Base-by-base conservation (phyloP, 1,139 yeast genomes). In the Hyphopichia fennica region DNA sequence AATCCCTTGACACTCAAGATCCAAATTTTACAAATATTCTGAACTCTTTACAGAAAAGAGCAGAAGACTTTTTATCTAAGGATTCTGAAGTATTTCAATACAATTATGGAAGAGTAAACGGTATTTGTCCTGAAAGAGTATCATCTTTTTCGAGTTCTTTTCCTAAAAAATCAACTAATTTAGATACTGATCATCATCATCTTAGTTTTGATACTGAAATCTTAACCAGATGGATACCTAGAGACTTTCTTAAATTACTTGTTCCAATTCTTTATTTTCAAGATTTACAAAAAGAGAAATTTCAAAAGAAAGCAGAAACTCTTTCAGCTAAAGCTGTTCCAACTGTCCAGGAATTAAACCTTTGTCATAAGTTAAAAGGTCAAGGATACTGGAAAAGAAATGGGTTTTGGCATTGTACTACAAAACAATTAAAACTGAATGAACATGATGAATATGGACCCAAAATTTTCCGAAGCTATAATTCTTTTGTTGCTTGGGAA, bases 151-250 rank as follows among this genome's bases (percentile, higher is more conserved):
- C 65, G 39, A 56, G 57, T 35, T 64, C 63, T 38, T 68, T 56
- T 43, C 73, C 75, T 5, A 62, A 60, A 41, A 63, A 65, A 34
- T 59, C 72, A 6, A 56, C 72, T 1, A 60, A 56, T 43, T 53
- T 66, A 15, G 75, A 69, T 40, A 56, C 57, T 19, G 71, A 67
- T 29, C 67, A 65, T 45, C 69, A 67, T 6, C 59, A 60, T 36
- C 48, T 58, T 10, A 57, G 53, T 35, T 59, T 65, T 47, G 65
- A 63, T 37, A 58, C 60, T 41, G 57, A 67, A 10, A 59, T 63
- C 7, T 38, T 52, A 14, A 48, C 51, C 1, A 49, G 72, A 43
- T 69, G 74, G 74, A 46, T 67, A 14, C 70, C 74, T 0, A 47
- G 54, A 20, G 50, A 51, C 33, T 35, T 51, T 32, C 53, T 41